phyloP scores from a whole-genome alignment of 495 filamentous ascomycete species.

The Aspergillus affinis region DNA sequence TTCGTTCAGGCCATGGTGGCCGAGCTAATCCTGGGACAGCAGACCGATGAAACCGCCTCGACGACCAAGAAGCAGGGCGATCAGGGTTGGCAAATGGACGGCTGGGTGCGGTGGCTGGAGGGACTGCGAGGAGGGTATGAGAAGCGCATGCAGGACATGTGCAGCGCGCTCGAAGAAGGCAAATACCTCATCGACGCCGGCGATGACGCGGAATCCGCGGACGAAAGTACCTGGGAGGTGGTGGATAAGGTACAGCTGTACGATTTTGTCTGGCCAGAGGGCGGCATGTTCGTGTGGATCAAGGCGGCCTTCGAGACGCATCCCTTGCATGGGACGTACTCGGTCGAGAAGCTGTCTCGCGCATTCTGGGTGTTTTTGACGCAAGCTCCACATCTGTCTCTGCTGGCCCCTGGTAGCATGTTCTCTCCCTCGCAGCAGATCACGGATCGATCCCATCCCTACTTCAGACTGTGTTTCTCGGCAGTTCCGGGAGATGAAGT shows the following conservation, averaged over 20 bases:
- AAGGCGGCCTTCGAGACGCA: constrained; percentile 66
- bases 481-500: constrained; percentile 72
- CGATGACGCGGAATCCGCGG: constrained; percentile 31
- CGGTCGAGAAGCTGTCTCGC: constrained; percentile 43
- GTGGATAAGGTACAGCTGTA: constrained; percentile 69
- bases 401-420: constrained; percentile 66
- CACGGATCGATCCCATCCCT: constrained; percentile 57
- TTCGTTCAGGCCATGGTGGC: constrained; percentile 84
- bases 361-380: constrained; percentile 76
- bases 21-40: constrained; percentile 70
- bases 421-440: constrained; percentile 63
- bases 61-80: constrained; percentile 24
- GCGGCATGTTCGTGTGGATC: constrained; percentile 93
- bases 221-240: constrained; percentile 60
- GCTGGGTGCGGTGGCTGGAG: constrained; percentile 87
- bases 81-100: constrained; percentile 73
- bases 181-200: constrained; percentile 52
- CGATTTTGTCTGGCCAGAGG: constrained; percentile 75
- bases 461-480: constrained; percentile 80
- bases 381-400: constrained; percentile 61
- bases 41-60: constrained; percentile 33
- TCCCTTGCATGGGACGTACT: constrained; percentile 57
- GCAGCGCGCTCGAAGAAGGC: constrained; percentile 62
- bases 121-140: constrained; percentile 81
- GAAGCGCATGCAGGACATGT: constrained; percentile 76